Percentiles rank a stretch among this genome's conserved stretches.
Conservation (phyloP, 164 flowering plant genomes). For the Vitis riparia region DNA sequence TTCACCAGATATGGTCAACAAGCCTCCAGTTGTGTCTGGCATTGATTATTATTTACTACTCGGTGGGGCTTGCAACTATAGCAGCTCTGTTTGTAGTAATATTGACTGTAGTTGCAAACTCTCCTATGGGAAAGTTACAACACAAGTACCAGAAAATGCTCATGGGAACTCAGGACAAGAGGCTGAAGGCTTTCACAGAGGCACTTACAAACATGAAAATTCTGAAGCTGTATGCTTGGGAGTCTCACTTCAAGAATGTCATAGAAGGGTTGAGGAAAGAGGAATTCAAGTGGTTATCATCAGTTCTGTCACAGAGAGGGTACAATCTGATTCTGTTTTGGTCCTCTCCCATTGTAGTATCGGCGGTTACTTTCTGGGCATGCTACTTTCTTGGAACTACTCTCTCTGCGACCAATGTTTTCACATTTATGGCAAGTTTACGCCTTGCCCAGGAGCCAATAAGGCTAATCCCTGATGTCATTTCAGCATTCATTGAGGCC, state of each 20-base stretch:
- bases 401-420: constrained; percentile 34
- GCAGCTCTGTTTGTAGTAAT: constrained; percentile 29
- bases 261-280: constrained; percentile 33
- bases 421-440: constrained; percentile 41
- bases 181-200: constrained; percentile 36
- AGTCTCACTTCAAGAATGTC: constrained; percentile 34
- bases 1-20: constrained; percentile 50
- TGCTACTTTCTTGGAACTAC: constrained; percentile 39
- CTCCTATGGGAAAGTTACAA: constrained; percentile 38
- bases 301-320: constrained; percentile 19
- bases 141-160: constrained; percentile 31
- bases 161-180: constrained; percentile 28
- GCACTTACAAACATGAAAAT: constrained; percentile 48
- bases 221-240: constrained; percentile 55
- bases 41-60: constrained; percentile 24
- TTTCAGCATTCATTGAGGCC: constrained; percentile 51
- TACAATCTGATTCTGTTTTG: constrained; percentile 31
- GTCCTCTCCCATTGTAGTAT: constrained; percentile 31
- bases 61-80: constrained; percentile 40
- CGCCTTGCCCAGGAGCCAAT: constrained; percentile 45
- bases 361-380: constrained; percentile 35
- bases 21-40: constrained; percentile 39
- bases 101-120: constrained; percentile 19
- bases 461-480: constrained; percentile 37
- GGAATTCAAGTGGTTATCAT: constrained; percentile 28